These are phyloP conservation scores for Setomelanomma holmii DNA, from an alignment of 2,329 filamentous ascomycete species.

Conservation along the genomic window DNA sequence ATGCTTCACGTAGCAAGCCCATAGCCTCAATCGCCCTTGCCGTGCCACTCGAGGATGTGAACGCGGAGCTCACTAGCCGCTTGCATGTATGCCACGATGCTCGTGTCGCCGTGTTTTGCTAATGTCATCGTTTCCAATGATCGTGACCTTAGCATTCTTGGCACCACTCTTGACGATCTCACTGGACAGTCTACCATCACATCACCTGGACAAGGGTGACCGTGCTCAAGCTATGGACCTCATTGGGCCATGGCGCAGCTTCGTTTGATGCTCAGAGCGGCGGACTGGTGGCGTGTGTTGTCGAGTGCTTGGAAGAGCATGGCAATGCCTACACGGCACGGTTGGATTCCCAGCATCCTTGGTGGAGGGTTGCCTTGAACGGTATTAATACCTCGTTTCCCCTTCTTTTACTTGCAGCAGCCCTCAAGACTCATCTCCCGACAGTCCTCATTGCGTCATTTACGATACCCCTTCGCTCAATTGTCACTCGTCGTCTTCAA, in stretches of 20 bases:
- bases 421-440: conserved; percentile 4
- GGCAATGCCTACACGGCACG: not conserved
- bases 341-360: not conserved
- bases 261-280: conserved; percentile 8
- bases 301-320: conserved; percentile 21
- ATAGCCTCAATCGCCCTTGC: conserved; percentile 22
- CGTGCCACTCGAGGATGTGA: conserved; percentile 11
- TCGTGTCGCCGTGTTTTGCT: conserved; percentile 16
- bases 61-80: conserved; percentile 19
- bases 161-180: conserved; percentile 15
- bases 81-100: conserved; percentile 22
- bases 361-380: not conserved
- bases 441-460: not conserved
- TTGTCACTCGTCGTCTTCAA: conserved; percentile 8
- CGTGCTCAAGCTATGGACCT: conserved; percentile 16
- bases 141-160: conserved; percentile 22
- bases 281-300: conserved; percentile 10
- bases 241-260: conserved; percentile 22
- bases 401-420: conserved; percentile 8
- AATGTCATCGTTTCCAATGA: conserved; percentile 21
- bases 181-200: conserved; percentile 23
- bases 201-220: conserved; percentile 18
- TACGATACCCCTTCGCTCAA: conserved; percentile 1
- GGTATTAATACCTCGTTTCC: conserved; percentile 26
- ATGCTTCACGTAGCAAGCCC: not conserved